phyloP scores from a whole-genome alignment of 2,329 filamentous ascomycete genomes.

The Kalaharituber pfeilii region DNA sequence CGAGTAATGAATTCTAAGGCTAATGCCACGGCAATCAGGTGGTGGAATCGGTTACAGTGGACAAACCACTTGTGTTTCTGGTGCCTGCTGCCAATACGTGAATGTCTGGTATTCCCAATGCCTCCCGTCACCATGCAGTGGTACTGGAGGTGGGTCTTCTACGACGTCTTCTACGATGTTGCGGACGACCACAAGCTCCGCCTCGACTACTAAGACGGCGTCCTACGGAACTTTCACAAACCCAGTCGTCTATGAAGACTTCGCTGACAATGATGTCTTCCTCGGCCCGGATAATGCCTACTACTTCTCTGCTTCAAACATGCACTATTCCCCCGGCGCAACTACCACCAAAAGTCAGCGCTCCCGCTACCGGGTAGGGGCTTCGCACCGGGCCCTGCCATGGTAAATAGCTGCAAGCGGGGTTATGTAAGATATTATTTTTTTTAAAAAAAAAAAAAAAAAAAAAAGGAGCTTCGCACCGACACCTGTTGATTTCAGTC shows the following conservation, averaged over 20 bases:
- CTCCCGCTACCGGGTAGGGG: too few relatives aligned
- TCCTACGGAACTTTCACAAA: too few relatives aligned
- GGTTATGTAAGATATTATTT: too few relatives aligned
- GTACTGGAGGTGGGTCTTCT: too few relatives aligned
- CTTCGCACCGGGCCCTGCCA: too few relatives aligned
- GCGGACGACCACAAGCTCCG: neutral
- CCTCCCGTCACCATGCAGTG: too few relatives aligned
- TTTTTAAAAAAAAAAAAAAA: too few relatives aligned
- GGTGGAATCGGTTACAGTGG: constrained; percentile 31
- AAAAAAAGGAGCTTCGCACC: too few relatives aligned
- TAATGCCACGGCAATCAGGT: too few relatives aligned
- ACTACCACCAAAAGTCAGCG: constrained; percentile 37
- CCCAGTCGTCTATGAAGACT: constrained; percentile 39
- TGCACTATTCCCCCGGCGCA: constrained; percentile 40
- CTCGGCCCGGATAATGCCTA: constrained; percentile 34
- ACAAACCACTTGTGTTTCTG: constrained; percentile 27
- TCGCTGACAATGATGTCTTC: constrained; percentile 39
- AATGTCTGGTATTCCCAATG: constrained; percentile 36
- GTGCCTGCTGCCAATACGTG: constrained; percentile 27
- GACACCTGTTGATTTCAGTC: too few relatives aligned
- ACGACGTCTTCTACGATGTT: constrained; percentile 1
- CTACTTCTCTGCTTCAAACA: constrained; percentile 40
- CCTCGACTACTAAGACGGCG: neutral
- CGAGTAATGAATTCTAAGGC: too few relatives aligned
- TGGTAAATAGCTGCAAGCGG: too few relatives aligned